Conservation (phyloP, 768 basidiomycete genomes). For the Amanita rubescens region DNA sequence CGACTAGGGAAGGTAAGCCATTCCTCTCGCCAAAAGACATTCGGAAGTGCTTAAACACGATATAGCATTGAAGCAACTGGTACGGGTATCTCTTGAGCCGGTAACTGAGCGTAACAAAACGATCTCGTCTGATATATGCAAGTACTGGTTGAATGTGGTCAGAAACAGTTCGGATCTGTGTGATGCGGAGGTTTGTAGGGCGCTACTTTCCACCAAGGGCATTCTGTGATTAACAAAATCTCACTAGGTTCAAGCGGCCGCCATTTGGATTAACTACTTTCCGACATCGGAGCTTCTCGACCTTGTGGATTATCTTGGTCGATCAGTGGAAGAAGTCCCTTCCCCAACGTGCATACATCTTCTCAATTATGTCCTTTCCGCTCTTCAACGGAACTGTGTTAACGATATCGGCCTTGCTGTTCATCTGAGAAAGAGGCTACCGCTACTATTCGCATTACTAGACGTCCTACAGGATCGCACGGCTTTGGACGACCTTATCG, state of each 20-base stretch:
- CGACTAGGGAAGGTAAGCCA: constrained; percentile 28
- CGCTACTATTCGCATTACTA: constrained; percentile 32
- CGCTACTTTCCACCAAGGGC: neutral
- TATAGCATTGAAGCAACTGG: constrained; percentile 36
- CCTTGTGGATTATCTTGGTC: constrained; percentile 34
- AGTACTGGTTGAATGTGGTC: constrained; percentile 35
- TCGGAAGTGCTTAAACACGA: neutral
- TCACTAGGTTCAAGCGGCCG: constrained; percentile 18
- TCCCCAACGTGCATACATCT: constrained; percentile 13
- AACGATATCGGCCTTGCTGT: constrained; percentile 4
- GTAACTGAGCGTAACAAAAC: constrained; percentile 27
- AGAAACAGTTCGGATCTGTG: constrained; percentile 4
- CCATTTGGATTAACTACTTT: constrained; percentile 55
- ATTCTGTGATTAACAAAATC: neutral
- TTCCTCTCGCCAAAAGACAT: neutral
- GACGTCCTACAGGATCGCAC: constrained; percentile 24
- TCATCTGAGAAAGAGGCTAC: constrained; percentile 24
- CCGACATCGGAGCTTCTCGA: constrained; percentile 30
- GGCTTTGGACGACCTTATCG: constrained; percentile 42
- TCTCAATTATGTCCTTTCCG: constrained; percentile 30
- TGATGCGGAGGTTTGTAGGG: constrained; percentile 4
- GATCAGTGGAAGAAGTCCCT: constrained; percentile 6
- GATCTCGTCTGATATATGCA: constrained; percentile 32
- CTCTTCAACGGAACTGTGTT: constrained; percentile 17
- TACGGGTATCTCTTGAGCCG: constrained; percentile 32